Percentiles rank a stretch among this genome's conserved stretches.
Evolutionary conservation across 2,329 filamentous ascomycete genomes (phyloP).

Genomic region (Sporothrix curviconia): DNA sequence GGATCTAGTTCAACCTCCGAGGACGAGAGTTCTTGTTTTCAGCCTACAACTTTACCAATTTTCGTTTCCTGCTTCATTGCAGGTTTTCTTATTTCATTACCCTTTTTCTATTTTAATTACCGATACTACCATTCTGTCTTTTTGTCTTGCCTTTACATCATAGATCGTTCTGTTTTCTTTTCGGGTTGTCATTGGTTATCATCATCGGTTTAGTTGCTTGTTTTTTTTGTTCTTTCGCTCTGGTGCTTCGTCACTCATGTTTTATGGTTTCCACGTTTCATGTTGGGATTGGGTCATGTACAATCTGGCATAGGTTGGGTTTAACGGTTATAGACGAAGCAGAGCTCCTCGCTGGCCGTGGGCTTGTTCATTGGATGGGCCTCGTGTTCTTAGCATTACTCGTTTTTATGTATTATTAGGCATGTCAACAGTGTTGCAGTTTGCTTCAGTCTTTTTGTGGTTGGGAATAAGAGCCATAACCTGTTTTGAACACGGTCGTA

Average conservation of each 20-base stretch:
- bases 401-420: too few species aligned
- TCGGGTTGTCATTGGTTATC: too few species aligned
- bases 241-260: not conserved
- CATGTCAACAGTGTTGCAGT: too few species aligned
- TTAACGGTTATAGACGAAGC: slow-evolving; percentile 4
- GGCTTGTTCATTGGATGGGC: not conserved
- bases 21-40: not conserved
- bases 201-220: not conserved
- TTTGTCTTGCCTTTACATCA: not conserved
- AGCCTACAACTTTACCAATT: not conserved
- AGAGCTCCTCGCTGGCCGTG: slow-evolving; percentile 3
- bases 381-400: too few species aligned
- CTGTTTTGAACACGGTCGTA: too few species aligned
- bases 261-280: not conserved
- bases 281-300: not conserved
- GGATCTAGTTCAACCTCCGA: not conserved
- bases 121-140: too few species aligned
- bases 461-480: too few species aligned
- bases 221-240: not conserved
- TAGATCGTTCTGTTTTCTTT: not conserved
- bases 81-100: not conserved
- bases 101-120: not conserved
- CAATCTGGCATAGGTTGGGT: not conserved
- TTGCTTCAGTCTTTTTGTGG: too few species aligned
- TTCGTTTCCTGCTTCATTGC: not conserved